Evolutionary conservation across 2,329 filamentous ascomycete genomes (phyloP), one percentile per base, ranked within the genome.

Genomic region (Phyllosticta citrichinensis): DNA sequence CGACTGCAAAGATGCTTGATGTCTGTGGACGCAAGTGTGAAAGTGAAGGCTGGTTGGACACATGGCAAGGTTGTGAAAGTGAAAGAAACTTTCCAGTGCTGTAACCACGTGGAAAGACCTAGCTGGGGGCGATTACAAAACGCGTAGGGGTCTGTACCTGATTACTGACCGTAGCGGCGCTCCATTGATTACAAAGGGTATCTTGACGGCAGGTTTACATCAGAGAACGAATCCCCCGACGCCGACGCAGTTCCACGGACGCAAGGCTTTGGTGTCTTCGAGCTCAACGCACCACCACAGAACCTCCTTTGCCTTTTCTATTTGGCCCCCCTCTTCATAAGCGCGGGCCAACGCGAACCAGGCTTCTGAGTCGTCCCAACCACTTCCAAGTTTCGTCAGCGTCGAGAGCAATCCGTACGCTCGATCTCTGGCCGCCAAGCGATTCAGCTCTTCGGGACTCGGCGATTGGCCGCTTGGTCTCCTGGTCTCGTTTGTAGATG

Each of bases 261-360:
- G 84, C 55, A 96, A 82, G 0, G 87, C 90, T 65, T 84, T 85
- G 8, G 84, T 85, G 71, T 99, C 93, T 71, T 97, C 94, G 30
- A 99, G 79, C 74, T 97, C 91, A 12, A 99, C 89, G 68, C 92
- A 96, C 91, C 93, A 97, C 94, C 94, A 97, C 6, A 97, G 80
- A 54, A 92, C 91, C 67, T 94, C 88, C 76, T 92, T 95, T 14
- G 94, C 88, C 77, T 93, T 96, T 47, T 94, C 89, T 1, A 84
- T 75, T 76, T 96, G 89, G 0, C 88, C 89, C 62, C 89, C 89
- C 70, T 91, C 85, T 74, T 99, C 94, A 69, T 97, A 89, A 10
- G 90, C 91, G 64, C 91, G 81, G 0, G 91, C 89, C 35, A 99
- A 81, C 4, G 88, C 84, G 69, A 91, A 93, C 94, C 94, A 99